Base-by-base conservation (phyloP, 2,329 filamentous ascomycete species). In the Arthroderma sp. region DNA sequence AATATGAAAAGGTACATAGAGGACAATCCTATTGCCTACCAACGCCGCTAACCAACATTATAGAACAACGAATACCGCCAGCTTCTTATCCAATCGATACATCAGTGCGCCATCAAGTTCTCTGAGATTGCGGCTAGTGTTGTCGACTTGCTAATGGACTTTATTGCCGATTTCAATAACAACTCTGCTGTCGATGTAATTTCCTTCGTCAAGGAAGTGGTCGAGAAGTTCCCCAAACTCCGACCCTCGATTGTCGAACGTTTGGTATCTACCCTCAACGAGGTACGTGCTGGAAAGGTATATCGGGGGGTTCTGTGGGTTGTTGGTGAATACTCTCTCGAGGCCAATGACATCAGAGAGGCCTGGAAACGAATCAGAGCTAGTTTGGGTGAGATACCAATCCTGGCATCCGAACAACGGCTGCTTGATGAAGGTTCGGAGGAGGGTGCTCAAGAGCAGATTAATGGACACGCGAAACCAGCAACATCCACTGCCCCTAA, bases 41-140 rank as follows among this genome's bases (percentile, higher is more conserved):
- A 22, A 7, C n/a, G 32, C 4, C 38, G 43, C 52, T 63, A 52
- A 62, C 49, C 29, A 8, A 28, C 8, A 47, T 6, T 47, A 6
- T 47, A 73, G 78, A 94, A 93, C 66, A 80, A 79, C 60, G 88
- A 94, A 65, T 95, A 95, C 65, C 83, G 91, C 55, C 88, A 93
- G 58, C 75, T 98, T 6, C 75, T 98, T 49, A 96, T 98, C 54
- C 87, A 95, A 64, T 86, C 88, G 33, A 98, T 98, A 59, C 91
- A 98, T 64, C 87, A 93, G 62, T 96, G 91, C 64, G 91, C 91
- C 55, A 96, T 98, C 73, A 95, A 94, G 61, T 96, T 96, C 70
- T 96, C 91, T 7, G 89, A 98, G 65, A 89, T 98, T 50, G 91
- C 91, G 28, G 85, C 89, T 38, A 96, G 86, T 59, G 91, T 98